A percentile compares a stretch with the other conserved stretches of the same genome.
phyloP scores from a whole-genome alignment of 805 yeast species.

The Candida dajiaensis region DNA sequence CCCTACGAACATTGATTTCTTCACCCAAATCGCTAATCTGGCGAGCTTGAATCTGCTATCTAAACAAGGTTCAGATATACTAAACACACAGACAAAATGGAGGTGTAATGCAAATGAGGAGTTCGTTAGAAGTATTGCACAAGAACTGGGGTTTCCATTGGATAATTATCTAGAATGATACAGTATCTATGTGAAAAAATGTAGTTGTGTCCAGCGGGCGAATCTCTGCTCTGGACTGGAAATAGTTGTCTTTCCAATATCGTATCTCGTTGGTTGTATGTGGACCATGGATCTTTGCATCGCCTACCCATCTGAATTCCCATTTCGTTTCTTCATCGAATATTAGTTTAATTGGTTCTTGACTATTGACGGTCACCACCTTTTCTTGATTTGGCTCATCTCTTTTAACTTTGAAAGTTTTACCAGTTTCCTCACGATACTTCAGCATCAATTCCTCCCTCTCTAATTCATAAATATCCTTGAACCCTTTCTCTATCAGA shows the following conservation, averaged over 20 bases:
- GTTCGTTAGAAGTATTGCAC: conserved; percentile 52
- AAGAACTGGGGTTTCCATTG: conserved; percentile 60
- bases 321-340: conserved; percentile 27
- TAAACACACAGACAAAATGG: conserved; percentile 73
- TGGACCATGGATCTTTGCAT: conserved; percentile 45
- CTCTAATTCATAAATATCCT: conserved; percentile 45
- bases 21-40: conserved; percentile 29
- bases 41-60: conserved; percentile 27
- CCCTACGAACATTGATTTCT: conserved; percentile 28
- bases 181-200: not conserved
- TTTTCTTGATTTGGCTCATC: conserved; percentile 17
- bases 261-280: conserved; percentile 40
- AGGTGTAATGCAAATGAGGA: conserved; percentile 70
- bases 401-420: conserved; percentile 15
- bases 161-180: conserved; percentile 48
- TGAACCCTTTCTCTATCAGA: conserved; percentile 36
- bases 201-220: conserved; percentile 16
- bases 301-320: conserved; percentile 44
- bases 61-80: conserved; percentile 41
- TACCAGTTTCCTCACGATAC: conserved; percentile 39
- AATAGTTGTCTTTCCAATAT: conserved; percentile 44
- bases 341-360: conserved; percentile 6
- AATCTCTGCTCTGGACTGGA: conserved; percentile 39
- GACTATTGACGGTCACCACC: conserved; percentile 10
- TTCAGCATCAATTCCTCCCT: conserved; percentile 50